These are phyloP conservation scores for Ceratobasidium sp. DNA, from an alignment of 1,284 basidiomycete genomes.

Conservation along the genomic window DNA sequence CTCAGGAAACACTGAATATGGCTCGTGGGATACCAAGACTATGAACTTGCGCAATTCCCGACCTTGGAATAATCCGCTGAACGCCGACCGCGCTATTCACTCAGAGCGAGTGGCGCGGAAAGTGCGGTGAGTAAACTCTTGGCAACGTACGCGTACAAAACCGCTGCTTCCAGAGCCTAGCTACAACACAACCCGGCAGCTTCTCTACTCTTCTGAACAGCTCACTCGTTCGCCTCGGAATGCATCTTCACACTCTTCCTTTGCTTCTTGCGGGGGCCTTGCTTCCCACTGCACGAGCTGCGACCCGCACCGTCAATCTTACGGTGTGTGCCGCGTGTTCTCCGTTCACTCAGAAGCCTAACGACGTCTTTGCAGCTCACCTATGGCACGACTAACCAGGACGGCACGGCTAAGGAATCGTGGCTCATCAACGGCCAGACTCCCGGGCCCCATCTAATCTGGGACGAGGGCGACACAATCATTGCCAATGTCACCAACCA, in stretches of 20 bases:
- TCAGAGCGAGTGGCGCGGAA: not conserved
- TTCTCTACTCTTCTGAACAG: not conserved
- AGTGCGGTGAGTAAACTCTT: conserved; percentile 17
- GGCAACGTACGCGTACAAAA: conserved; percentile 12
- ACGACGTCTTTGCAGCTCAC: conserved; percentile 4
- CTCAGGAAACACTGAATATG: too few species aligned
- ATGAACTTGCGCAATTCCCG: too few species aligned
- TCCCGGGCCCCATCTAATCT: conserved; percentile 44
- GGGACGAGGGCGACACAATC: conserved; percentile 46
- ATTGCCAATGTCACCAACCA: conserved; percentile 38
- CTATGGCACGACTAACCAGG: conserved; percentile 21
- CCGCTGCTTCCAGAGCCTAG: not conserved
- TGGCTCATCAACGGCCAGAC: conserved; percentile 47
- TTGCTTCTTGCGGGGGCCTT: conserved; percentile 27
- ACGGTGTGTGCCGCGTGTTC: not conserved
- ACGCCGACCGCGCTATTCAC: conserved; percentile 38
- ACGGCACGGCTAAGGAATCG: conserved; percentile 15
- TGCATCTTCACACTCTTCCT: conserved; percentile 29
- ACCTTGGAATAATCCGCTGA: too few species aligned
- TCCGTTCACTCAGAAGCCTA: not conserved
- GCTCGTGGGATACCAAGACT: too few species aligned
- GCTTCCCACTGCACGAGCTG: conserved; percentile 20
- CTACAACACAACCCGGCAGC: not conserved
- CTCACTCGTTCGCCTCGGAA: not conserved
- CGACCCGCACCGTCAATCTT: conserved; percentile 9